These are phyloP conservation scores for Fusarium subtropicale DNA, from an alignment of 2,329 filamentous ascomycete species.

Conservation along the genomic window DNA sequence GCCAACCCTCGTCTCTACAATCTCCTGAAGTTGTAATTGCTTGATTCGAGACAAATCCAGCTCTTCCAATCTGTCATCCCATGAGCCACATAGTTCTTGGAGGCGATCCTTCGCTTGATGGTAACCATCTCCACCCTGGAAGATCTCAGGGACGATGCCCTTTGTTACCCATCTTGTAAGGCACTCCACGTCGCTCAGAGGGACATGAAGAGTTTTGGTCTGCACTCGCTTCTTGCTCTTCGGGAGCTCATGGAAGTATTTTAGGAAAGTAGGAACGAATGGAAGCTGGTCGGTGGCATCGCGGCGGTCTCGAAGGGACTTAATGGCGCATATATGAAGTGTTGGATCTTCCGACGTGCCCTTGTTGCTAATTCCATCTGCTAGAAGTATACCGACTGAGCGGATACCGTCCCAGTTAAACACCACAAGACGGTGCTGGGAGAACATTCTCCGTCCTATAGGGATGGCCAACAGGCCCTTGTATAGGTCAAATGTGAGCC, in stretches of 20 bases:
- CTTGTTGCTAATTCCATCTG: conserved; percentile 77
- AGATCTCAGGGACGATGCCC: conserved; percentile 70
- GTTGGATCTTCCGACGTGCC: conserved; percentile 68
- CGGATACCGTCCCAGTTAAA: conserved; percentile 87
- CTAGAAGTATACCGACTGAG: conserved; percentile 82
- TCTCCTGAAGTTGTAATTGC: conserved; percentile 82
- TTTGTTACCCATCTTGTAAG: conserved; percentile 76
- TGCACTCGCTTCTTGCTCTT: conserved; percentile 74
- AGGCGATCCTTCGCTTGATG: conserved; percentile 74
- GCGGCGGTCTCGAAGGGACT: conserved; percentile 72
- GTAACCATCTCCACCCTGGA: conserved; percentile 62
- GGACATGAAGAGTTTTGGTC: conserved; percentile 75
- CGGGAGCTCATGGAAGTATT: conserved; percentile 74
- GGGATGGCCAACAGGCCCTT: conserved; percentile 81
- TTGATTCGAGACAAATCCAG: conserved; percentile 84
- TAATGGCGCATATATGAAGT: conserved; percentile 83
- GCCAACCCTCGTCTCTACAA: conserved; percentile 76
- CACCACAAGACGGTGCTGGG: conserved; percentile 79
- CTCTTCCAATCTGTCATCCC: conserved; percentile 86
- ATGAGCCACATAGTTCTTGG: conserved; percentile 75
- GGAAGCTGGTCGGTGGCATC: conserved; percentile 88
- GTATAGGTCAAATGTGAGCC: conserved; percentile 84
- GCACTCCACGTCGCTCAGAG: conserved; percentile 83
- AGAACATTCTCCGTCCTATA: conserved; percentile 83
- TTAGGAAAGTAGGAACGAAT: conserved; percentile 78